Percentiles rank a stretch among this genome's conserved stretches.
phyloP scores from a whole-genome alignment of 2,329 filamentous ascomycete species.

The Pseudomassariella vexata region DNA sequence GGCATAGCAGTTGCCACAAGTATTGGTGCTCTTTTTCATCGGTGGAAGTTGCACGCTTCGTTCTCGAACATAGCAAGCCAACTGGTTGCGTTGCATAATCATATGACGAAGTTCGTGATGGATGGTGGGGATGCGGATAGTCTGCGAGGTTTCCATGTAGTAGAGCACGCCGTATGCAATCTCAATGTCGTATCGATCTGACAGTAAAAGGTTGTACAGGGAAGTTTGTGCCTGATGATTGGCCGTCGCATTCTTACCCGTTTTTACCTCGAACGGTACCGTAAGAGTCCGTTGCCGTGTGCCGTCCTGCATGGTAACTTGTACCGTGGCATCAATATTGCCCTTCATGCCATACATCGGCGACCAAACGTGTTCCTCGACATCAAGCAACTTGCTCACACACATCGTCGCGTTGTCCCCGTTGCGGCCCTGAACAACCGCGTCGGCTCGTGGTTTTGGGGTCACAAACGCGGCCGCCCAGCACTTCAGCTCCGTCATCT shows the following conservation, averaged over 20 bases:
- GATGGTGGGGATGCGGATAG: conserved; percentile 76
- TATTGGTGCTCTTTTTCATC: conserved; percentile 76
- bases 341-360: conserved; percentile 96
- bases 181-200: conserved; percentile 90
- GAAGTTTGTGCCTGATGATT: conserved; percentile 90
- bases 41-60: conserved; percentile 73
- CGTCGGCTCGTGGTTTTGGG: conserved; percentile 62
- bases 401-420: conserved; percentile 73
- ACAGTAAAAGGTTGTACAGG: conserved; percentile 85
- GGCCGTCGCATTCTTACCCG: conserved; percentile 75
- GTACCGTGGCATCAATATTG: conserved; percentile 94
- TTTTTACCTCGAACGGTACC: conserved; percentile 93
- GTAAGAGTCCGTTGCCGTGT: conserved; percentile 64
- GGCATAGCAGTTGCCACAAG: conserved; percentile 85
- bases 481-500: conserved; percentile 71
- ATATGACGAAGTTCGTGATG: conserved; percentile 88
- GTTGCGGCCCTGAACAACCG: conserved; percentile 73
- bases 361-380: conserved; percentile 98
- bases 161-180: conserved; percentile 88
- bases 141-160: conserved; percentile 88
- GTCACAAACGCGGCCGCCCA: conserved; percentile 84
- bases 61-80: conserved; percentile 80
- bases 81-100: conserved; percentile 90
- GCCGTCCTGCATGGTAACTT: conserved; percentile 73
- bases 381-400: conserved; percentile 88